Percentiles rank a stretch among this genome's conserved stretches.
phyloP scores from a whole-genome alignment of 345 rosid species.

The Anastatica hierochuntica region DNA sequence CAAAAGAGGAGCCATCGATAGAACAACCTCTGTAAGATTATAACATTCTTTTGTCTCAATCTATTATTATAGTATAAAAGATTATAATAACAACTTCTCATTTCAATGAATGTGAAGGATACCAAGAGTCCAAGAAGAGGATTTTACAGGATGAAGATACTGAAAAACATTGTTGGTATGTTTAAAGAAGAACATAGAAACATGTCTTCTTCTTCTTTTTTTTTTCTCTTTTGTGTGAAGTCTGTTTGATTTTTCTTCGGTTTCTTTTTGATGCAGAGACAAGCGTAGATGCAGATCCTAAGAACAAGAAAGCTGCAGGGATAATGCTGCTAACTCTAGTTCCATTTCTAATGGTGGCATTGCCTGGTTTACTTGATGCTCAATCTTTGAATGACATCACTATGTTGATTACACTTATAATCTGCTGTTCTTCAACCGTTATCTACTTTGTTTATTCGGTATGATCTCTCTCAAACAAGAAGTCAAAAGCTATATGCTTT shows the following conservation, averaged over 20 bases:
- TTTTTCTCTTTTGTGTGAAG: background rate
- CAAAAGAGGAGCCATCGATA: conserved; percentile 10
- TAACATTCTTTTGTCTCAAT: background rate
- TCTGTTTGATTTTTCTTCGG: background rate
- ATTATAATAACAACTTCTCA: background rate
- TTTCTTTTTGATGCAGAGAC: conserved; percentile 14
- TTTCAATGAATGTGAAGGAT: conserved; percentile 7
- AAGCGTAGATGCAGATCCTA: conserved; percentile 27
- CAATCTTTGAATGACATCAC: conserved; percentile 17
- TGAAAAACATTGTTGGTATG: conserved; percentile 17
- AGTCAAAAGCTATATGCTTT: background rate
- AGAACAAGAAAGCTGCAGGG: conserved; percentile 28
- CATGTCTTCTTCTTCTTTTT: background rate
- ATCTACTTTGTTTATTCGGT: conserved; percentile 29
- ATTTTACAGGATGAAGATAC: conserved; percentile 17
- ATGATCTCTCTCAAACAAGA: conserved; percentile 1
- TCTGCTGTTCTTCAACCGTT: conserved; percentile 17
- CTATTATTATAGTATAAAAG: background rate
- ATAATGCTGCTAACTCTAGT: conserved; percentile 23
- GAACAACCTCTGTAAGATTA: conserved; percentile 20
- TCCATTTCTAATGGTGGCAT: conserved; percentile 25
- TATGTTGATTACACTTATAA: conserved; percentile 20
- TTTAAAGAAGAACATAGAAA: background rate
- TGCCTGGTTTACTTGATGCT: conserved; percentile 21
- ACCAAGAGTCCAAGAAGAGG: conserved; percentile 24